Evolutionary conservation across 2,329 filamentous ascomycete genomes (phyloP), one percentile per base, ranked within the genome.

Genomic region (Penicillium expansum): DNA sequence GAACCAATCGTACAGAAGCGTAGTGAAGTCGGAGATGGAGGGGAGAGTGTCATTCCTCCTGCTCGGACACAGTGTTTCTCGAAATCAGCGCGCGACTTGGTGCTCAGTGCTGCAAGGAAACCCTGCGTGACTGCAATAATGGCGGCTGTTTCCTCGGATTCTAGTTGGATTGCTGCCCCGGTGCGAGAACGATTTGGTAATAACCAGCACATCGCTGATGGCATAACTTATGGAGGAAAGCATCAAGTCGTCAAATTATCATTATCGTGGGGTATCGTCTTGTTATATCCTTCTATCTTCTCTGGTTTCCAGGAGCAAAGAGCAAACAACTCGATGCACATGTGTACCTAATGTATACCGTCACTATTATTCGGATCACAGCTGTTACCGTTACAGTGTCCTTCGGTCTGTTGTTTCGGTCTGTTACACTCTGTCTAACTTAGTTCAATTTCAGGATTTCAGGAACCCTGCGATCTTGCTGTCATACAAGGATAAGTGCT

Each of bases 1-100:
- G 69, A 64, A 2, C 70, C 71, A 41, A 73, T 71, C 0, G 71
- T 73, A 54, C 70, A 72, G 52, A 74, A 74, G 14, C 71, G 69
- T n/a, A 70, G 64, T 5, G 62, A 44, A 16, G 61, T 66, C 5
- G 70, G 62, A 1, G 64, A 55, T 7, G 71, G 71, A 16, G 69
- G 70, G n/a, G 63, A 70, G 2, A 74, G 63, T 2, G 71, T 64
- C 70, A 74, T 74, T 1, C 70, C 71, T 4, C 70, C 71, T 10
- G 70, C 70, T 33, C 64, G 59, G 11, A 73, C 61, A 49, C 70
- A 74, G 59, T 71, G 66, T 47, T 69, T 71, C 37, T 72, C 71
- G 42, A 74, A 72, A 10, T 71, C 70, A 14, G 52, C 53, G 16
- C 68, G 55, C 14, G 66, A 72, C 39, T 72, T 74, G 5, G 63